These are phyloP conservation scores for Phytophthora pseudosyringae DNA, from an alignment of 352 stramenopile genomes.

Conservation along the genomic window DNA sequence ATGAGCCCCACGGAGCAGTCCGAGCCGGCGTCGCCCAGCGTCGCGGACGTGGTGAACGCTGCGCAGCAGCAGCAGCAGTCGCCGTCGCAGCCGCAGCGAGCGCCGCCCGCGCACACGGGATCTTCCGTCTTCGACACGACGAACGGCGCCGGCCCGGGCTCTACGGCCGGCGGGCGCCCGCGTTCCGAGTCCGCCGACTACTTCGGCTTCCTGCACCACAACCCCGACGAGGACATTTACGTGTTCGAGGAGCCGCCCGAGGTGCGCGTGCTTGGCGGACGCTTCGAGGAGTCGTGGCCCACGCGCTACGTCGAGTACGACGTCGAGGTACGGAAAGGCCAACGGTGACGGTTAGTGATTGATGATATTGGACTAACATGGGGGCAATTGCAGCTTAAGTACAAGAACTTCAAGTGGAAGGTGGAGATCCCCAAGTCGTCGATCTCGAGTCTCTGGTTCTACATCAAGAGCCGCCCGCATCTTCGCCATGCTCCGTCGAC, in stretches of 20 bases:
- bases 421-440: conserved; percentile 87
- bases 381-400: conserved; percentile 47
- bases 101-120: conserved; percentile 13
- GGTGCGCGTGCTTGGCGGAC: conserved; percentile 65
- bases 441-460: conserved; percentile 86
- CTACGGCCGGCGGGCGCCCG: conserved; percentile 16
- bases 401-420: conserved; percentile 84
- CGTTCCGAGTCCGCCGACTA: conserved; percentile 41
- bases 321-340: conserved; percentile 56
- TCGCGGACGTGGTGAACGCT: conserved; percentile 29
- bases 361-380: conserved; percentile 38
- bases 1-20: conserved; percentile 40
- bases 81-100: not conserved
- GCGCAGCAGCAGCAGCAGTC: conserved; percentile 22
- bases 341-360: conserved; percentile 28
- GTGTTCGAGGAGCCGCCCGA: conserved; percentile 76
- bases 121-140: conserved; percentile 55
- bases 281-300: conserved; percentile 82
- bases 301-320: conserved; percentile 88
- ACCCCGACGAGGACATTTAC: conserved; percentile 70
- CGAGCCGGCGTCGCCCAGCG: conserved; percentile 5
- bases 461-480: conserved; percentile 84
- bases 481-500: conserved; percentile 46
- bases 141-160: conserved; percentile 36
- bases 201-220: conserved; percentile 59